Conservation (phyloP, 345 rosid species). For the Camelina hispida region DNA sequence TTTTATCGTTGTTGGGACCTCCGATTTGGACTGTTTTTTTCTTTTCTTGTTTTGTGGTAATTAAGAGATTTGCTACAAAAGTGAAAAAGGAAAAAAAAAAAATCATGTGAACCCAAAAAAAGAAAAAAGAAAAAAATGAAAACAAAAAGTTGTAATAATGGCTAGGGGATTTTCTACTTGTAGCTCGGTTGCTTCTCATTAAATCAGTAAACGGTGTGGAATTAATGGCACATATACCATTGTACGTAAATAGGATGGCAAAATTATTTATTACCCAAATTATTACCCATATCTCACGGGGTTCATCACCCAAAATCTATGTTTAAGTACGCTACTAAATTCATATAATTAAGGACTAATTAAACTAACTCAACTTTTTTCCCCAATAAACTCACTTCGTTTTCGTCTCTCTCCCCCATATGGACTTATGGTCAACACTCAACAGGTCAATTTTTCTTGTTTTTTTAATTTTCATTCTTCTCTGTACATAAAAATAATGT, state of each 20-base stretch:
- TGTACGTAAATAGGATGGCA: constrained; percentile 15
- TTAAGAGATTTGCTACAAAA: constrained; percentile 10
- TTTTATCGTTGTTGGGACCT: constrained; percentile 37
- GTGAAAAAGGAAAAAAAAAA: neutral
- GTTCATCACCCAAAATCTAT: constrained; percentile 33
- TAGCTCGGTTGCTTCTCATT: constrained; percentile 37
- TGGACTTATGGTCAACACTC: constrained; percentile 24
- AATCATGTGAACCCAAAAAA: constrained; percentile 7
- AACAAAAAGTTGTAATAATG: constrained; percentile 34
- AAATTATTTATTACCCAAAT: constrained; percentile 6
- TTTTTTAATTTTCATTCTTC: neutral
- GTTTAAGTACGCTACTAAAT: constrained; percentile 21
- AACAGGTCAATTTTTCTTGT: constrained; percentile 4
- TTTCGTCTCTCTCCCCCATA: constrained; percentile 2
- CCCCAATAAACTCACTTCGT: neutral
- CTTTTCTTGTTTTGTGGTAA: neutral
- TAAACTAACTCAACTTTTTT: neutral
- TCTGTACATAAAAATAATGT: neutral
- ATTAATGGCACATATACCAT: constrained; percentile 19
- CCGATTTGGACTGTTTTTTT: constrained; percentile 19
- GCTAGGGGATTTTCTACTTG: constrained; percentile 18
- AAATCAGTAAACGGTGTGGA: constrained; percentile 33
- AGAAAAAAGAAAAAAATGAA: neutral
- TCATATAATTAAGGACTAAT: constrained; percentile 18
- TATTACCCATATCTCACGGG: constrained; percentile 40